Evolutionary conservation across 139 green algal genomes (phyloP), one percentile per base, ranked within the genome.

Genomic region (Zygnema cylindricum): DNA sequence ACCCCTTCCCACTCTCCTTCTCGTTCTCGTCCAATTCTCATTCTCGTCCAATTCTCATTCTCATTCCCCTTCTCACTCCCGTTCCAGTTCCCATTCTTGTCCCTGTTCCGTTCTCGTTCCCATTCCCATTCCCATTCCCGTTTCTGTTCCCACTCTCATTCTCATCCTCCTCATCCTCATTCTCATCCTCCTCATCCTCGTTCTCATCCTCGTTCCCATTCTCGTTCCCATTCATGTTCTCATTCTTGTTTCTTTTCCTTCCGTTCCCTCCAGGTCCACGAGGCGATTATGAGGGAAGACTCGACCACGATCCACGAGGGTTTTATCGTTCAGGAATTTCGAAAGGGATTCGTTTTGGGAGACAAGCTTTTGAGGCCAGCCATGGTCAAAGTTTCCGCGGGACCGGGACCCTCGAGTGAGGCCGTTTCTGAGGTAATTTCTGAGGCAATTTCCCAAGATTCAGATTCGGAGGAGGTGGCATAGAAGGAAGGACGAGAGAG

Each of bases 361-460:
- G 95, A 96, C 11, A 94, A 93, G 88, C 95, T 99, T 87, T 76
- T 99, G 73, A 91, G 97, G 32, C 92, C 97, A 3, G 95, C 97
- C 77, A 99, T 99, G 97, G 97, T 99, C 63, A 98, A 98, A 94
- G 97, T 99, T 55, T 57, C 90, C 38, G 63, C 82, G 39, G 84
- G 83, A 32, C 57, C 76, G 30, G 85, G 85, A 39, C 85, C 77
- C 41, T 54, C 78, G 40, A 25, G 1, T 54, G 35, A 81, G n/a
- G 35, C 78, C 38, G 78, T n/a, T 32, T 39, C 35, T 30, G 78
- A 1, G 21, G 38, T 1, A 77, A 41, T 7, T 85, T 55, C 32
- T 85, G 78, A 33, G 43, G 78, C 78, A 69, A 40, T 30, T 83
- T 41, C n/a, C n/a, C n/a, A n/a, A n/a, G n/a, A n/a, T n/a, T n/a